phyloP scores from a whole-genome alignment of 306 rosid genomes.

The Alnus rubra region DNA sequence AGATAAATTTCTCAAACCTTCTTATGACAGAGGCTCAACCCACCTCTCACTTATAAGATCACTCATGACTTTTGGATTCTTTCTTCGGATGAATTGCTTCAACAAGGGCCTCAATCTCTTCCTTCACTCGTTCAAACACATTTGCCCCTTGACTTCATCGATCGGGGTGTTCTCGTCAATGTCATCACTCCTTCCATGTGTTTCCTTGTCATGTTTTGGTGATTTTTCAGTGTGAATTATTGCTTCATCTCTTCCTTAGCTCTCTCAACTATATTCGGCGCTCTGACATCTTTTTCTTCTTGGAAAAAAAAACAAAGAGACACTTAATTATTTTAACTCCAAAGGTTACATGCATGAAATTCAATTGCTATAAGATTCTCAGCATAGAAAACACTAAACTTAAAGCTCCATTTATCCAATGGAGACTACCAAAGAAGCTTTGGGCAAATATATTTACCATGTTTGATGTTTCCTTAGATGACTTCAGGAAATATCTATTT shows the following conservation, averaged over 20 bases:
- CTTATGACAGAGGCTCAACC: not conserved
- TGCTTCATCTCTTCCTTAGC: conserved; percentile 69
- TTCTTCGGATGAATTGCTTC: conserved; percentile 62
- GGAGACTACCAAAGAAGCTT: not conserved
- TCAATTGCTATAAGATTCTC: not conserved
- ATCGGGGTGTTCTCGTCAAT: conserved; percentile 52
- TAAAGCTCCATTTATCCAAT: not conserved
- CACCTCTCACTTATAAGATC: conserved; percentile 44
- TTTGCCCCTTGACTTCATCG: conserved; percentile 45
- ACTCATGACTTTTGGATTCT: conserved; percentile 42
- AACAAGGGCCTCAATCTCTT: conserved; percentile 51
- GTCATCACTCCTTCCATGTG: conserved; percentile 74
- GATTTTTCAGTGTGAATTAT: conserved; percentile 41
- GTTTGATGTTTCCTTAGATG: not conserved
- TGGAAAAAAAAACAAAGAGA: not conserved
- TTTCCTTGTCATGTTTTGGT: conserved; percentile 59
- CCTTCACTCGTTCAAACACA: conserved; percentile 45
- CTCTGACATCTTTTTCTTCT: conserved; percentile 44
- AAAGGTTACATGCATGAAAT: not conserved
- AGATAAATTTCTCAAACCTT: not conserved
- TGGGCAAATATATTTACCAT: not conserved
- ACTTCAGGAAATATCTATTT: not conserved
- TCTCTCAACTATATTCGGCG: conserved; percentile 60
- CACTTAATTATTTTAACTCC: not conserved
- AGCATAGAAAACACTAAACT: not conserved